Evolutionary conservation across 108 stramenopile genomes (phyloP).

Genomic region (Aurantiochytrium sp.): DNA sequence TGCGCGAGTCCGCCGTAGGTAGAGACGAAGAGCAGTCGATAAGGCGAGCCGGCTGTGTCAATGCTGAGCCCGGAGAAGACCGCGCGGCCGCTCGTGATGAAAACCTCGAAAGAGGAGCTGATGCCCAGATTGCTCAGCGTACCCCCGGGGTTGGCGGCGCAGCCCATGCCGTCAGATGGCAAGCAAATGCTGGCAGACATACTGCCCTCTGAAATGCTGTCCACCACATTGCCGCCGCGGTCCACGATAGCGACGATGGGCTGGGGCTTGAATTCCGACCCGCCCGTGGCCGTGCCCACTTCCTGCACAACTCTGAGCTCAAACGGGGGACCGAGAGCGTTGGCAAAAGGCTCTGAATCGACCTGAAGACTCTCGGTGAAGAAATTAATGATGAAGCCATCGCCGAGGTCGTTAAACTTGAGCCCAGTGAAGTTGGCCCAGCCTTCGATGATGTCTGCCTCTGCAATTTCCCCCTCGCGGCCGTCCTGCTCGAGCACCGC

Average conservation of each 20-base stretch:
- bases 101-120: not conserved
- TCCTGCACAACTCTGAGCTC: not conserved
- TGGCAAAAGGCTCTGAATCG: not conserved
- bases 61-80: not conserved
- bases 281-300: not conserved
- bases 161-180: not conserved
- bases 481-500: not conserved
- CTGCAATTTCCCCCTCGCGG: not conserved
- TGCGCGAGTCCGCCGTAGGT: not conserved
- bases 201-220: not conserved
- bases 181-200: not conserved
- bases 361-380: not conserved
- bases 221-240: not conserved
- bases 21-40: not conserved
- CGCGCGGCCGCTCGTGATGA: not conserved
- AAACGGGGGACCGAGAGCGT: not conserved
- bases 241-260: slow-evolving; percentile 10
- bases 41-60: not conserved
- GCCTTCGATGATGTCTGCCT: not conserved
- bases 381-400: not conserved
- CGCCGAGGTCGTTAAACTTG: not conserved
- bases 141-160: not conserved
- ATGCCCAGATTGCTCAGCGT: not conserved
- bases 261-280: not conserved
- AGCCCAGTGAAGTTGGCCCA: slow-evolving; percentile 24